Evolutionary conservation across 148 eudicot genomes (phyloP), one percentile per base, ranked within the genome.

Genomic region (Nepenthes mirabilis): DNA sequence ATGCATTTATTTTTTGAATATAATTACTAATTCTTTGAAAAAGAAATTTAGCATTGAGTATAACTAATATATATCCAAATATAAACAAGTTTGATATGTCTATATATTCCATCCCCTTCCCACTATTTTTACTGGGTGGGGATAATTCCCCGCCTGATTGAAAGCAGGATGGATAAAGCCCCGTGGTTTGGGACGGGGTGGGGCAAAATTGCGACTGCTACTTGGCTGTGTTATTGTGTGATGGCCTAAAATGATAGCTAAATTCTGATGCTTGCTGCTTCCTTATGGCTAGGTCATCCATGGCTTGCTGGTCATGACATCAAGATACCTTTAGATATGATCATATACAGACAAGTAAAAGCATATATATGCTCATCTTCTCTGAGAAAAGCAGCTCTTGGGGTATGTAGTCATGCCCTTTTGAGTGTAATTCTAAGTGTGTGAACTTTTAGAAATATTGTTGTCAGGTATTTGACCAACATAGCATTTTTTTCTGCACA

Each of bases 311-410:
- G 77, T 43, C 76, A 72, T 47, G 96, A 85, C 60, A 69, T 77
- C 57, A 85, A 82, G 75, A 75, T 86, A 53, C 96, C 98, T 37
- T 70, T 88, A 72, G 98, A 91, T 73, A 85, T 86, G 94, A 85
- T 91, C 56, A 74, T 79, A 45, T 91, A 73, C 72, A 83, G 80
- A 83, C 83, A 78, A 61, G 96, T 91, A 34, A 88, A 80, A 77
- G 86, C 86, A 59, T 91, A 88, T 74, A 80, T 85, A 57, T 83
- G 81, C 59, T 88, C 98, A 32, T 80, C 98, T 35, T 68, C 98
- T 50, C 74, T 91, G 40, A 77, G 98, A 63, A 91, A 86, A 84
- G 79, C 96, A 12, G 94, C 98, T 75, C 79, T 91, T 59, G 77
- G 82, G 95, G 98, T 91, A 86, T 37, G 84, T 58, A n/a, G 36